Evolutionary conservation across 2,329 filamentous ascomycete species (phyloP).

Genomic region (Bretziella fagacearum): DNA sequence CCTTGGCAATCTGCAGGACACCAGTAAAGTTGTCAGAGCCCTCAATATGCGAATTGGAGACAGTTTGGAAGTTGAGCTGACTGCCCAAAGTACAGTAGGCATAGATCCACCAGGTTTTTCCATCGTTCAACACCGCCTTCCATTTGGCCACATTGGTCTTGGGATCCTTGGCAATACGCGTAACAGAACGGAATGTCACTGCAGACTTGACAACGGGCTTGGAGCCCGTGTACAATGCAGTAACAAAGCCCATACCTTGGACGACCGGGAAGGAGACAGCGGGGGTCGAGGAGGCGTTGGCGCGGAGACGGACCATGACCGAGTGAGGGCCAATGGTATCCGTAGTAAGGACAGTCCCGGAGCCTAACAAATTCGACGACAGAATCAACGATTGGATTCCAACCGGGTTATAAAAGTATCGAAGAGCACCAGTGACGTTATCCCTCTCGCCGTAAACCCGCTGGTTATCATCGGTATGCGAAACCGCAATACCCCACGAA

Average conservation of each 20-base stretch:
- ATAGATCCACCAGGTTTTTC: constrained; percentile 66
- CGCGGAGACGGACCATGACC: constrained; percentile 49
- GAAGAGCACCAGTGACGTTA: constrained; percentile 38
- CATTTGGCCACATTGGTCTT: constrained; percentile 60
- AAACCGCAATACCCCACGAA: constrained; percentile 49
- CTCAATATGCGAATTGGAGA: constrained; percentile 47
- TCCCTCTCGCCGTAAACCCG: constrained; percentile 46
- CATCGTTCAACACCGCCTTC: constrained; percentile 53
- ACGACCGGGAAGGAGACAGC: constrained; percentile 64
- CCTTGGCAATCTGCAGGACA: constrained; percentile 67
- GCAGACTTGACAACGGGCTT: constrained; percentile 59
- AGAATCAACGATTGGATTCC: constrained; percentile 68
- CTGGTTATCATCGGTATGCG: constrained; percentile 53
- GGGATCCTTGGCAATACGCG: constrained; percentile 35
- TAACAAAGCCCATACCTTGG: constrained; percentile 81
- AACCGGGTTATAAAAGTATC: constrained; percentile 66
- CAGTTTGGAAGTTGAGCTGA: constrained; percentile 48
- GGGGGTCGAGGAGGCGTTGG: constrained; percentile 33
- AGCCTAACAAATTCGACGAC: constrained; percentile 57
- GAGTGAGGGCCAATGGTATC: constrained; percentile 41
- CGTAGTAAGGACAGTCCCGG: constrained; percentile 37
- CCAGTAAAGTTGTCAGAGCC: constrained; percentile 56
- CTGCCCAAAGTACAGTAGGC: constrained; percentile 42
- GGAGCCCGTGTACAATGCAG: constrained; percentile 53
- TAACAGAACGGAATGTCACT: constrained; percentile 56